phyloP scores from a whole-genome alignment of 78 protist species.

The Planoprotostelium fungivorum region DNA sequence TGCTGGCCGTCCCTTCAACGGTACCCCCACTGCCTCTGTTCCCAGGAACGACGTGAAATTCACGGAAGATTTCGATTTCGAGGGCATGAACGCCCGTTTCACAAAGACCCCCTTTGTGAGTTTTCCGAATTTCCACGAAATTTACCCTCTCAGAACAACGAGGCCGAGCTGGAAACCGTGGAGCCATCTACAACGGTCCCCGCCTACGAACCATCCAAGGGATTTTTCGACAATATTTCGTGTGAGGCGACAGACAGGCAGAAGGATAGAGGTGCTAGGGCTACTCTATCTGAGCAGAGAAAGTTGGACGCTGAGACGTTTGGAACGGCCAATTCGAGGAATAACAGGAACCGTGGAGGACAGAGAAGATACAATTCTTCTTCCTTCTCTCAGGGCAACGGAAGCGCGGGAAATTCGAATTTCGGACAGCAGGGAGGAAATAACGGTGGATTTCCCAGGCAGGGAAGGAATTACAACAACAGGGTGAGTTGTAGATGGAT shows the following conservation, averaged over 20 bases:
- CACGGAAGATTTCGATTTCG: neutral
- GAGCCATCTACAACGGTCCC: neutral
- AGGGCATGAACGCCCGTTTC: neutral
- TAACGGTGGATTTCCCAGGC: too few relatives aligned
- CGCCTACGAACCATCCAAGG: neutral
- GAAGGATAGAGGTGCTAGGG: neutral
- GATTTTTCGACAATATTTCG: neutral
- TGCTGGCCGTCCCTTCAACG: too few relatives aligned
- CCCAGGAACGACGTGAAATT: neutral
- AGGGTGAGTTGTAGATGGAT: too few relatives aligned
- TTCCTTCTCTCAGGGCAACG: neutral
- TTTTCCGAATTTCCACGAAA: neutral
- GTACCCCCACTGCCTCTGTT: neutral
- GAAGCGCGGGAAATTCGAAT: too few relatives aligned
- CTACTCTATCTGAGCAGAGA: neutral
- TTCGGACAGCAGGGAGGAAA: too few relatives aligned
- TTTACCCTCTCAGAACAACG: neutral
- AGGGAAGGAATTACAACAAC: too few relatives aligned
- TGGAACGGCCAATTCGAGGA: neutral
- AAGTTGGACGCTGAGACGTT: neutral
- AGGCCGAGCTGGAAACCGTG: neutral
- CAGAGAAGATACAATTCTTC: neutral
- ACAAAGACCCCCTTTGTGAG: neutral
- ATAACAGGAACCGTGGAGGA: neutral
- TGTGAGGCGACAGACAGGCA: neutral